Evolutionary conservation across 768 basidiomycete genomes (phyloP).

Genomic region (Suillus ampliporus): DNA sequence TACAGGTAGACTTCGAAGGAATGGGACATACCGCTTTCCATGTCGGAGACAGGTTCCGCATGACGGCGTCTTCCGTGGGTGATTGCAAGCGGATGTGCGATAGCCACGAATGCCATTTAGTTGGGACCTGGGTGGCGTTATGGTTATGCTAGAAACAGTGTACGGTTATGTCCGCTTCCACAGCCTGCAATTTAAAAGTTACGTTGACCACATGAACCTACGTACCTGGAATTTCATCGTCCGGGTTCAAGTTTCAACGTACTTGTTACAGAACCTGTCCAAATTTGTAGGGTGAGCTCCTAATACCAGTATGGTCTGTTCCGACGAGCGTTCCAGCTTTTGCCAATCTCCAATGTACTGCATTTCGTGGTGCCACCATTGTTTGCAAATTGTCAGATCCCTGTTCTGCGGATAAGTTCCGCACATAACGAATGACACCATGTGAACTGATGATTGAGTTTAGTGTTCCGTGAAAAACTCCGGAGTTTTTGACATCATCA

Average conservation of each 20-base stretch:
- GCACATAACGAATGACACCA: constrained; percentile 77
- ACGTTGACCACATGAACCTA: too few relatives aligned
- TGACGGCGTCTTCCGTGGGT: constrained; percentile 74
- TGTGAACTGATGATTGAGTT: constrained; percentile 37
- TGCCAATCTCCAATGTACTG: constrained; percentile 94
- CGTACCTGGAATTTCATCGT: constrained; percentile 88
- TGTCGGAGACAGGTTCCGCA: constrained; percentile 70
- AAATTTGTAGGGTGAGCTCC: constrained; percentile 38
- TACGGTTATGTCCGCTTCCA: constrained; percentile 6
- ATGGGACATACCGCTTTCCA: constrained; percentile 82
- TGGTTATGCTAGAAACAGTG: constrained; percentile 64
- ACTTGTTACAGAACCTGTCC: constrained; percentile 89
- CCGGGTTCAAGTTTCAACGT: constrained; percentile 90
- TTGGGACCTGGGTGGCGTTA: constrained; percentile 92
- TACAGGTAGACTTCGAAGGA: neutral
- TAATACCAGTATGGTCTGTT: constrained; percentile 86
- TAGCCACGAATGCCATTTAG: constrained; percentile 98
- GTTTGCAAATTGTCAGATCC: constrained; percentile 53
- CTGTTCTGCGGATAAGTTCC: constrained; percentile 76
- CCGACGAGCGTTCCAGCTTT: constrained; percentile 83
- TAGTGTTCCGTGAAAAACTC: neutral
- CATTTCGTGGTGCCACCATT: constrained; percentile 86
- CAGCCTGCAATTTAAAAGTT: too few relatives aligned
- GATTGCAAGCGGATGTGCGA: constrained; percentile 86
- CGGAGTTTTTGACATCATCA: neutral